Evolutionary conservation across 2,329 filamentous ascomycete genomes (phyloP).

Genomic region (Cercospora sp.): DNA sequence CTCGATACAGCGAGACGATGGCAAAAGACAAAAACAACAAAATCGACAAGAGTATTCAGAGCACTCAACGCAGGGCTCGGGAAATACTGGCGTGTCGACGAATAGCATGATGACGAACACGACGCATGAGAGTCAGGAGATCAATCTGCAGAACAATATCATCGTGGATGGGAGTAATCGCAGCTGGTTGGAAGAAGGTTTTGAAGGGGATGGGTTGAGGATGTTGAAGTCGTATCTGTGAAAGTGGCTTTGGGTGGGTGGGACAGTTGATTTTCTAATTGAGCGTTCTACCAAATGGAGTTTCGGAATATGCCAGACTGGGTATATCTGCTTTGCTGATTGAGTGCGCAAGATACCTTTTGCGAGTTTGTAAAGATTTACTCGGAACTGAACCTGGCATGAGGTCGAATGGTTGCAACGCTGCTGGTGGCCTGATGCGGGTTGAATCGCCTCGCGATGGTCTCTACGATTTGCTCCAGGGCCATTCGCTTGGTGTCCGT

Average conservation of each 20-base stretch:
- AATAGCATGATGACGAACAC: not conserved
- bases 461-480: not conserved
- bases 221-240: conserved; percentile 1
- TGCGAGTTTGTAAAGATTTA: not conserved
- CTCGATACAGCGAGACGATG: not conserved
- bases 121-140: not conserved
- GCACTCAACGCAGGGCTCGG: not conserved
- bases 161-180: conserved; percentile 14
- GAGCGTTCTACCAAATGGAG: not conserved
- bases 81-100: not conserved
- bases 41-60: not conserved
- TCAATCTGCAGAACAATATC: conserved; percentile 11
- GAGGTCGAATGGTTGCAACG: not conserved
- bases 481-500: not conserved
- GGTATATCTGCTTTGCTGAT: not conserved
- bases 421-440: not conserved
- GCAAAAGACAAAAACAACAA: not conserved
- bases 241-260: not conserved
- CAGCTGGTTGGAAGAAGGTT: conserved; percentile 13
- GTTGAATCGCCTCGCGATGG: too few relatives aligned
- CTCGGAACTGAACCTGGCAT: not conserved
- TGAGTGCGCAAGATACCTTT: not conserved
- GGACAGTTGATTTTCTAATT: not conserved
- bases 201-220: conserved; percentile 2
- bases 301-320: not conserved